Base-by-base conservation (phyloP, 371 early-diverging fungal genomes). In the Syncephalastrum contaminatum region DNA sequence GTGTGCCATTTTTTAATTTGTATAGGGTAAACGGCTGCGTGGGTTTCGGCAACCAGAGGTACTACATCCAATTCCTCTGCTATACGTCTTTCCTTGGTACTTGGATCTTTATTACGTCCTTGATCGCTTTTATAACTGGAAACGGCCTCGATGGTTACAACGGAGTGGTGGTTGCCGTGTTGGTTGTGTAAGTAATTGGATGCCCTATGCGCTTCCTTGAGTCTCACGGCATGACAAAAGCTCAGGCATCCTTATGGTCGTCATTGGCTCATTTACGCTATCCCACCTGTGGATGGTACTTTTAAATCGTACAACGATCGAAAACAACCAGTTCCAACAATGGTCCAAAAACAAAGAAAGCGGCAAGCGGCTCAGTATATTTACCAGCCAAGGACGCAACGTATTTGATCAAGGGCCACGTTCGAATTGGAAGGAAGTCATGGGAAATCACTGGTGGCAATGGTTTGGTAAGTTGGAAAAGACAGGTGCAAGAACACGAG, bases 1-100 rank as follows among this genome's bases (percentile, higher is more conserved):
- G 10, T 30, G 36, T 30, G 10, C 36, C 36, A 1, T 30, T 58
- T 13, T 49, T 58, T 50, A 45, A 18, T 27, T 16, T 18, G 14
- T 39, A 6, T 62, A 74, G 75, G 86, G 73, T 83, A 6, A 67
- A 78, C 50, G 80, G 80, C 14, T 83, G 81, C 43, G 80, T 83
- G 18, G 84, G 84, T 15, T 58, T 69, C 24, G 67, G 54, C 42
- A 83, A 83, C 60, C 72, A 83, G 63, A 72, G 77, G 25, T 77
- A 72, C 49, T 83, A 77, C 60, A 69, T 78, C 36, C 67, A 80
- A 22, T 80, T 83, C 24, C 43, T 83, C 15, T 66, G 62, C 40
- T 83, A 81, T 58, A 72, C 73, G 7, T 66, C 73, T 19, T 30
- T 62, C 3, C 25, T 59, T 15, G 59, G 60, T 20, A 27, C 51